A percentile compares a stretch with the other conserved stretches of the same genome.
Conservation (phyloP, 2,329 filamentous ascomycete genomes). For the Dryadomyces sulphureus region DNA sequence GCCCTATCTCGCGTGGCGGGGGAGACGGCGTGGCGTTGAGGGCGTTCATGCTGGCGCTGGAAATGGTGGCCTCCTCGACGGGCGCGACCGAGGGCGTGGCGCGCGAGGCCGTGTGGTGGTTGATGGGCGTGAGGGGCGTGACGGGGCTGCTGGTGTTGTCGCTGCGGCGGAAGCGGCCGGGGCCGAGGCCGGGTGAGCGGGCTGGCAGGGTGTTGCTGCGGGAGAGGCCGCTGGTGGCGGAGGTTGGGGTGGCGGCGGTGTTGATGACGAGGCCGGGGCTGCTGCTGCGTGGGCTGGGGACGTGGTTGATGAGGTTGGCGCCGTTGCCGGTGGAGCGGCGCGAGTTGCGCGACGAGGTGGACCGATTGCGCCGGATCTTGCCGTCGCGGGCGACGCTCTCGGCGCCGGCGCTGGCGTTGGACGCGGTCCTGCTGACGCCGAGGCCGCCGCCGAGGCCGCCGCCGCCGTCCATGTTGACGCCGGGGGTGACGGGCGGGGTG, state of each 20-base stretch:
- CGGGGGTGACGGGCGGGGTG: conserved; percentile 34
- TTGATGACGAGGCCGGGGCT: conserved; percentile 41
- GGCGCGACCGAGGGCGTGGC: conserved; percentile 26
- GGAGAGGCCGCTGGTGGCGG: conserved; percentile 27
- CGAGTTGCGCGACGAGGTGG: conserved; percentile 80
- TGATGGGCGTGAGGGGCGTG: conserved; percentile 21
- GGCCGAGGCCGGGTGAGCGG: conserved; percentile 58
- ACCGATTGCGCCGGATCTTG: conserved; percentile 72
- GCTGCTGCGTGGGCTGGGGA: conserved; percentile 53
- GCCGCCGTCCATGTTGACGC: conserved; percentile 28
- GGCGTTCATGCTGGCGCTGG: conserved; percentile 1
- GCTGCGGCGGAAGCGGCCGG: conserved; percentile 42
- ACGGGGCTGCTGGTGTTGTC: conserved; percentile 17
- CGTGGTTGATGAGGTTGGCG: conserved; percentile 29
- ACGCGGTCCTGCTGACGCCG: conserved; percentile 59
- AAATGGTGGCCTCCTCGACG: conserved; percentile 16
- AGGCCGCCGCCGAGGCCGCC: conserved; percentile 35
- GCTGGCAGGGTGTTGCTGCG: conserved; percentile 88
- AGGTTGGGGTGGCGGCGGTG: conserved; percentile 29
- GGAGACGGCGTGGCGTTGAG: background rate
- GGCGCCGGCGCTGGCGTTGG: conserved; percentile 76
- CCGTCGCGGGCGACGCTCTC: conserved; percentile 75
- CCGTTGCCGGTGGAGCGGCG: conserved; percentile 43
- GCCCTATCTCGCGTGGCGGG: background rate
- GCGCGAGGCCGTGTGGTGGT: conserved; percentile 29